Percentiles rank a stretch among this genome's conserved stretches.
phyloP scores from a whole-genome alignment of 2,329 filamentous ascomycete genomes.

The Aureobasidium sp. region DNA sequence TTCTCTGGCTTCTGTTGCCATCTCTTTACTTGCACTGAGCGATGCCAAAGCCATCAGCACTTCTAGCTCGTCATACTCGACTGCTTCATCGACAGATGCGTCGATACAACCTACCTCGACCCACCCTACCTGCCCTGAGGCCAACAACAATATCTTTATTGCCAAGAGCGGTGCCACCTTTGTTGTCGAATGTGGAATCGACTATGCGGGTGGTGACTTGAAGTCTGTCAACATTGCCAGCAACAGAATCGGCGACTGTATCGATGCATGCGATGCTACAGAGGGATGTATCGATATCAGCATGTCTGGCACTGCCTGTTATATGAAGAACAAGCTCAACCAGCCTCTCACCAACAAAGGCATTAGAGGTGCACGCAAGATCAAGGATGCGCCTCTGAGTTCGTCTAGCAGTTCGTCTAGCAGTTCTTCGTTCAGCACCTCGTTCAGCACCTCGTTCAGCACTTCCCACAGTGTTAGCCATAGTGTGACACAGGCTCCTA shows the following conservation, averaged over 20 bases:
- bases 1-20: conserved; percentile 4
- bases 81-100: background rate
- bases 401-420: background rate
- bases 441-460: background rate
- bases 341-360: background rate
- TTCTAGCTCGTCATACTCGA: background rate
- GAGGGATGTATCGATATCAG: conserved; percentile 16
- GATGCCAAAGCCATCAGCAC: conserved; percentile 6
- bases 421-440: background rate
- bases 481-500: background rate
- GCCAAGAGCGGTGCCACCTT: conserved; percentile 11
- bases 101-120: background rate
- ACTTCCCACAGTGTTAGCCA: background rate
- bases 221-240: conserved; percentile 11
- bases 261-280: conserved; percentile 14
- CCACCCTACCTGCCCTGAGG: conserved; percentile 6
- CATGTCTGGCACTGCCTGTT: conserved; percentile 16
- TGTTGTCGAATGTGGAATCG: conserved; percentile 14
- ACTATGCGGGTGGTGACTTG: conserved; percentile 16
- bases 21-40: conserved; percentile 11
- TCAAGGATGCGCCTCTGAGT: conserved; percentile 4
- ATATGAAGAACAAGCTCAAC: conserved; percentile 13
- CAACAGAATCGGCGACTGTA: conserved; percentile 14
- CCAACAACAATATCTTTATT: conserved; percentile 11
- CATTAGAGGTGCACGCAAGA: conserved; percentile 12